Percentiles rank a stretch among this genome's conserved stretches.
Evolutionary conservation across 169 alveolate species (phyloP).

Genomic region (Plasmodium falciparum): DNA sequence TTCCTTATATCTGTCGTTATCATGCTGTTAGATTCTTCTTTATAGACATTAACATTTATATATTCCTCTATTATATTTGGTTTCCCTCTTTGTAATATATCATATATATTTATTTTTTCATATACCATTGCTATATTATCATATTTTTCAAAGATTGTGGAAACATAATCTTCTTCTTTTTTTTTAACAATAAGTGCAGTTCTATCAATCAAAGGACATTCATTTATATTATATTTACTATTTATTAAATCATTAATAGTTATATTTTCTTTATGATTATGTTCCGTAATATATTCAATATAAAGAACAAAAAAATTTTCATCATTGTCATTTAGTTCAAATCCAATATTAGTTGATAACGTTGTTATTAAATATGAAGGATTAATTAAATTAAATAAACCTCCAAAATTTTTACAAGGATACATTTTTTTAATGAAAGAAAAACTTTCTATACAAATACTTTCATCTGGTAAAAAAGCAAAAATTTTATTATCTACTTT

Average conservation of each 20-base stretch:
- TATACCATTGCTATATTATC: conserved; percentile 30
- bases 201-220: conserved; percentile 62
- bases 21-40: conserved; percentile 69
- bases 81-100: conserved; percentile 42
- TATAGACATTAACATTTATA: conserved; percentile 46
- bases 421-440: conserved; percentile 64
- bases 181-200: conserved; percentile 56
- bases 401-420: conserved; percentile 75
- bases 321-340: conserved; percentile 56
- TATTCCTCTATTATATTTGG: conserved; percentile 54
- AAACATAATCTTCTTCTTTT: conserved; percentile 32
- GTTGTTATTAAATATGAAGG: conserved; percentile 46
- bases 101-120: conserved; percentile 59
- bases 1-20: conserved; percentile 68
- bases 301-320: conserved; percentile 55
- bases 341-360: conserved; percentile 63
- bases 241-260: conserved; percentile 45
- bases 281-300: conserved; percentile 64
- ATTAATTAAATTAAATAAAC: conserved; percentile 64
- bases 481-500: conserved; percentile 66
- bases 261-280: conserved; percentile 60
- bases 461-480: conserved; percentile 76
- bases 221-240: conserved; percentile 52
- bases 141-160: conserved; percentile 54
- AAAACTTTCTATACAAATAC: conserved; percentile 69